These are phyloP conservation scores for Halocafeteria seosinensis DNA, from an alignment of 108 stramenopile species.

Conservation along the genomic window DNA sequence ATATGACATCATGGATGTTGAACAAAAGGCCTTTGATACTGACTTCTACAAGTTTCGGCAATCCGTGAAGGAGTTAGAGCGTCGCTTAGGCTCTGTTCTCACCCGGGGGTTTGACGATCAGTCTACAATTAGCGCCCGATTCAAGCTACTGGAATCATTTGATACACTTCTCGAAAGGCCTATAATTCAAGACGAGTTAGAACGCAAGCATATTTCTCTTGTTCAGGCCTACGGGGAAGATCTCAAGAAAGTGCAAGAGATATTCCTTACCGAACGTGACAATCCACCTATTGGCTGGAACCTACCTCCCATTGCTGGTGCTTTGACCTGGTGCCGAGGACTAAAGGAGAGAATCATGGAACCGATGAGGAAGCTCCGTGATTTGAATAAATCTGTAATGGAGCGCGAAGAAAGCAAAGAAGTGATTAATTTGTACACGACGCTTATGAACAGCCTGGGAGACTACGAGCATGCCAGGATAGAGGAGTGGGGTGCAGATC, in stretches of 20 bases:
- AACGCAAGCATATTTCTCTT: slow-evolving; percentile 62
- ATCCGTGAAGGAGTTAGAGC: slow-evolving; percentile 65
- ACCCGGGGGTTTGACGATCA: slow-evolving; percentile 67
- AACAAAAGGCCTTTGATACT: slow-evolving; percentile 54
- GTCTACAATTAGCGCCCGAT: slow-evolving; percentile 58
- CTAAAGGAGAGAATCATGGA: slow-evolving; percentile 55
- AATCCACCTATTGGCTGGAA: slow-evolving; percentile 48
- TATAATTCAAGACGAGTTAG: slow-evolving; percentile 70
- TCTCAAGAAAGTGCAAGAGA: slow-evolving; percentile 60
- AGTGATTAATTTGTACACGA: slow-evolving; percentile 45
- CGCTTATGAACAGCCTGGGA: slow-evolving; percentile 48
- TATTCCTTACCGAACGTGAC: slow-evolving; percentile 52
- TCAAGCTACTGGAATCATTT: slow-evolving; percentile 62
- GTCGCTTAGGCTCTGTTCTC: slow-evolving; percentile 58
- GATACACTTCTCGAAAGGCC: slow-evolving; percentile 62
- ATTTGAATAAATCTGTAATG: slow-evolving; percentile 52
- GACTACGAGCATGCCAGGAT: slow-evolving; percentile 58
- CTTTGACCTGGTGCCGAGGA: slow-evolving; percentile 67
- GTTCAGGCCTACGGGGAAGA: slow-evolving; percentile 62
- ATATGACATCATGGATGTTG: slow-evolving; percentile 71
- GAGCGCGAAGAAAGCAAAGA: slow-evolving; percentile 77
- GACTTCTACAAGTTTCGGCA: slow-evolving; percentile 56
- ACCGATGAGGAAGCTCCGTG: slow-evolving; percentile 58
- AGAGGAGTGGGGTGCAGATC: slow-evolving; percentile 54
- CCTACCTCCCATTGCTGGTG: slow-evolving; percentile 59